These are phyloP conservation scores for Diplocarpon rosae DNA, from an alignment of 2,329 filamentous ascomycete species.

Conservation along the genomic window DNA sequence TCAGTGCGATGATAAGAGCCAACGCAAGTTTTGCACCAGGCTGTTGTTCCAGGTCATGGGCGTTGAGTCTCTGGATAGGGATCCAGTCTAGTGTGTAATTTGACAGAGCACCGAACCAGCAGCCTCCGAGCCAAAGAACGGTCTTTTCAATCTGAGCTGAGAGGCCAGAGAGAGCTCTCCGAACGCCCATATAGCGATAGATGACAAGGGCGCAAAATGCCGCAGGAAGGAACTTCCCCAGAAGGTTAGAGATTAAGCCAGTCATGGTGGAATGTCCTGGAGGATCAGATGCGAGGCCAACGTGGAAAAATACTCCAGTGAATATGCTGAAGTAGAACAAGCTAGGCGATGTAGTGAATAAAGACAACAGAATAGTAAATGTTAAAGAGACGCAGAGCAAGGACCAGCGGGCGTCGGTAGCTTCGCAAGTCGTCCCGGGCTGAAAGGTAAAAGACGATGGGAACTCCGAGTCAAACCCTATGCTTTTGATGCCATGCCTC, in stretches of 20 bases:
- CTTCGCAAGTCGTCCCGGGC: constrained; percentile 50
- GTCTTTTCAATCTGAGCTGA: constrained; percentile 84
- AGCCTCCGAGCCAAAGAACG: constrained; percentile 76
- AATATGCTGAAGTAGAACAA: constrained; percentile 83
- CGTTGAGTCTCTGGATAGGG: constrained; percentile 83
- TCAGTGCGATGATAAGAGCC: constrained; percentile 60
- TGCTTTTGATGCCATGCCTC: constrained; percentile 64
- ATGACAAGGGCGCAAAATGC: constrained; percentile 81
- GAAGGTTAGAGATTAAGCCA: constrained; percentile 61
- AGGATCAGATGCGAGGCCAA: constrained; percentile 81
- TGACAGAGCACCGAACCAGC: constrained; percentile 83
- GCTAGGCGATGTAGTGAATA: constrained; percentile 69
- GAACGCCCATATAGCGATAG: constrained; percentile 70
- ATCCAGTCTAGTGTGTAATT: constrained; percentile 96
- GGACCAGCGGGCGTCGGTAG: constrained; percentile 73
- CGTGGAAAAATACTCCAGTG: constrained; percentile 74
- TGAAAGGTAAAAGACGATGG: constrained; percentile 77
- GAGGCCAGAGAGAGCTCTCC: constrained; percentile 58
- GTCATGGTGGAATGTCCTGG: constrained; percentile 58
- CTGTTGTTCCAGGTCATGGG: constrained; percentile 78
- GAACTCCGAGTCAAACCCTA: constrained; percentile 78
- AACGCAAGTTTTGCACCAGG: constrained; percentile 80
- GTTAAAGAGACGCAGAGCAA: constrained; percentile 70
- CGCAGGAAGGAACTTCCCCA: constrained; percentile 77
- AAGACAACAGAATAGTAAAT: constrained; percentile 65